phyloP scores from a whole-genome alignment of 495 filamentous ascomycete species.

The Articulospora tetracladia region DNA sequence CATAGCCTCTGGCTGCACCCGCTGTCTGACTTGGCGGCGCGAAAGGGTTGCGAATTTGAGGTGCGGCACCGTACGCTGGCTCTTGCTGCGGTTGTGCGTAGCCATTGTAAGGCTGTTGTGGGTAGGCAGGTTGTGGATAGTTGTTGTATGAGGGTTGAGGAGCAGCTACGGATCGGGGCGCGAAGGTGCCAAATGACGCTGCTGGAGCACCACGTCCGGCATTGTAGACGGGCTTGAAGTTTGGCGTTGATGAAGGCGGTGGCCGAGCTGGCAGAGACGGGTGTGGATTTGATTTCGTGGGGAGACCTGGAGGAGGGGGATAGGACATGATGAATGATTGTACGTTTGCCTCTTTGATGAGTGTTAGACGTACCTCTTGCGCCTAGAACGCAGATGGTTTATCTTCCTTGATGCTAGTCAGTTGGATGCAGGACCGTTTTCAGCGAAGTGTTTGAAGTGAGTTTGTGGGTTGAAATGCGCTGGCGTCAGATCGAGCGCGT shows the following conservation, averaged over 20 bases:
- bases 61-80: slow-evolving; percentile 35
- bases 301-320: slow-evolving; percentile 86
- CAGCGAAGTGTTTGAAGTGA: neutral
- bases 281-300: slow-evolving; percentile 57
- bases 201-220: slow-evolving; percentile 33
- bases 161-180: slow-evolving; percentile 58
- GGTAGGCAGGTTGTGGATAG: slow-evolving; percentile 23
- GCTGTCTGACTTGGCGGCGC: slow-evolving; percentile 53
- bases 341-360: slow-evolving; percentile 35
- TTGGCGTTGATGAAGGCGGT: slow-evolving; percentile 57
- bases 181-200: slow-evolving; percentile 39
- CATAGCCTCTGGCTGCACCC: slow-evolving; percentile 27
- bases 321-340: slow-evolving; percentile 91
- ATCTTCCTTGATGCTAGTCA: neutral
- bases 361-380: slow-evolving; percentile 59
- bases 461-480: neutral
- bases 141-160: slow-evolving; percentile 18
- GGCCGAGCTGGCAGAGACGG: slow-evolving; percentile 85
- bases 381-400: slow-evolving; percentile 20
- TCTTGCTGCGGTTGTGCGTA: slow-evolving; percentile 36
- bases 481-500: neutral
- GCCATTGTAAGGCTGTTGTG: slow-evolving; percentile 28
- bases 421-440: neutral
- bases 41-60: slow-evolving; percentile 79
- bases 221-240: slow-evolving; percentile 57